Conservation (phyloP, 208 protist genomes). For the Crithidia bombi region DNA sequence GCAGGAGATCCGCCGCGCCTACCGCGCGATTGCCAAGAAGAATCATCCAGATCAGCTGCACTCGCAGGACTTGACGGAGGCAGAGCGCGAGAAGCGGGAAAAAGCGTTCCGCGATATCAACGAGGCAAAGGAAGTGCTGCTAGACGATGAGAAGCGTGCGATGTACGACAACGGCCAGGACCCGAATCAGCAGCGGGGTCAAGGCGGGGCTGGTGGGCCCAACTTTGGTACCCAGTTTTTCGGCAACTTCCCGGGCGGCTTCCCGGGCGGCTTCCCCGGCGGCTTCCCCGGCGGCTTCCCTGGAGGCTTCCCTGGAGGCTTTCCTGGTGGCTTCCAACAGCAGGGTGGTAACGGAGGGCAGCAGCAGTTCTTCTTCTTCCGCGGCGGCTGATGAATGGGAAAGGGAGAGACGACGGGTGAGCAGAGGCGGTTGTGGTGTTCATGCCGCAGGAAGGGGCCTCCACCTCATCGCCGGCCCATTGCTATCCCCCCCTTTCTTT, state of each 20-base stretch:
- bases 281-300: slow-evolving; percentile 42
- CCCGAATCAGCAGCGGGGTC: slow-evolving; percentile 68
- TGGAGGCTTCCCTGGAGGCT: slow-evolving; percentile 32
- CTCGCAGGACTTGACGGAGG: slow-evolving; percentile 66
- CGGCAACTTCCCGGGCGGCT: slow-evolving; percentile 28
- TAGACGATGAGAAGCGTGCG: slow-evolving; percentile 85
- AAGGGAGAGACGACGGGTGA: not conserved
- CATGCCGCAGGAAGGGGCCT: no score
- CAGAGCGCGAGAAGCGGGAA: slow-evolving; percentile 77
- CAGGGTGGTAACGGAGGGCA: slow-evolving; percentile 35
- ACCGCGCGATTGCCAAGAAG: slow-evolving; percentile 88
- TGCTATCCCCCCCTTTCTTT: not conserved
- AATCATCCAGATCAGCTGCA: slow-evolving; percentile 91
- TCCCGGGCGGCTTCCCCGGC: slow-evolving; percentile 30
- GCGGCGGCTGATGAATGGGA: slow-evolving; percentile 4
- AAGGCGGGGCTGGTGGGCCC: slow-evolving; percentile 42
- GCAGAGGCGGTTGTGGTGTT: not conserved
- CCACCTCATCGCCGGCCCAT: no score
- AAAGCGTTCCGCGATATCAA: slow-evolving; percentile 90
- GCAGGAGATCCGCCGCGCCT: slow-evolving; percentile 90
- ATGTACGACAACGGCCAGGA: slow-evolving; percentile 92
- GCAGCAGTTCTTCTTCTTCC: slow-evolving; percentile 66
- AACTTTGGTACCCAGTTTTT: slow-evolving; percentile 74
- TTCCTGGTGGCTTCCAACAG: slow-evolving; percentile 32
- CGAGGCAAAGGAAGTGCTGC: slow-evolving; percentile 91